Percentiles rank a stretch among this genome's conserved stretches.
These are phyloP conservation scores for Ambrosia trifida DNA, from an alignment of 129 eudicot species.

Conservation along the genomic window DNA sequence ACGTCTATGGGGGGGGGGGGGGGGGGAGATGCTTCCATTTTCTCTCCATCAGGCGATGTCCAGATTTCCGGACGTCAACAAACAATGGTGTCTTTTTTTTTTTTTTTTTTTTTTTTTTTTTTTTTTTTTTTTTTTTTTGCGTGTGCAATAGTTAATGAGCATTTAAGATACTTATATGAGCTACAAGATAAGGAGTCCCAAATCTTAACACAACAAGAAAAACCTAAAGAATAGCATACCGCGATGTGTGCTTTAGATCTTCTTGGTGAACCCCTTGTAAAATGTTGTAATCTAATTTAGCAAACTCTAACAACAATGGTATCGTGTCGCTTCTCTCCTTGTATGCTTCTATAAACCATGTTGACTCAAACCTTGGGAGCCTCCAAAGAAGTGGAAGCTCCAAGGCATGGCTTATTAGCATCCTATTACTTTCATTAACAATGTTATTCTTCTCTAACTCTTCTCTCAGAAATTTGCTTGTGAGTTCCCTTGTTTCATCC, in stretches of 20 bases:
- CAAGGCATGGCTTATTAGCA: slow-evolving; percentile 47
- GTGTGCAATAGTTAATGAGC: background rate
- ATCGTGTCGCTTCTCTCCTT: slow-evolving; percentile 31
- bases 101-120: background rate
- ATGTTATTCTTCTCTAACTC: slow-evolving; percentile 4
- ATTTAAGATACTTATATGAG: background rate
- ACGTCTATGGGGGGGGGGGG: no score
- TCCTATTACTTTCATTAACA: background rate
- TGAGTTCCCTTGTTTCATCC: slow-evolving; percentile 41
- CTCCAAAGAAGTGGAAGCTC: slow-evolving; percentile 50
- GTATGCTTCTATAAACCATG: slow-evolving; percentile 45
- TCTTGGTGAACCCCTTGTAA: slow-evolving; percentile 52
- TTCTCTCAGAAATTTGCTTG: slow-evolving; percentile 26
- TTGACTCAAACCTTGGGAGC: slow-evolving; percentile 44
- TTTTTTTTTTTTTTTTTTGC: background rate
- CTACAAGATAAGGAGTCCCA: background rate
- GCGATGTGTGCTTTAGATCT: slow-evolving; percentile 39
- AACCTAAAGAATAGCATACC: slow-evolving; percentile 17
- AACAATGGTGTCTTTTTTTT: no score
- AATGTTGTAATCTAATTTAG: slow-evolving; percentile 49
- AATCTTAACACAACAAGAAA: background rate
- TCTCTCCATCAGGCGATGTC: no score
- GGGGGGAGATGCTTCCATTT: no score
- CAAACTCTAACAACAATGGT: slow-evolving; percentile 38
- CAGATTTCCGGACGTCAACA: no score